A percentile compares a stretch with the other conserved stretches of the same genome.
Evolutionary conservation across 805 yeast species (phyloP).

Genomic region (Metschnikowia amazonensis): DNA sequence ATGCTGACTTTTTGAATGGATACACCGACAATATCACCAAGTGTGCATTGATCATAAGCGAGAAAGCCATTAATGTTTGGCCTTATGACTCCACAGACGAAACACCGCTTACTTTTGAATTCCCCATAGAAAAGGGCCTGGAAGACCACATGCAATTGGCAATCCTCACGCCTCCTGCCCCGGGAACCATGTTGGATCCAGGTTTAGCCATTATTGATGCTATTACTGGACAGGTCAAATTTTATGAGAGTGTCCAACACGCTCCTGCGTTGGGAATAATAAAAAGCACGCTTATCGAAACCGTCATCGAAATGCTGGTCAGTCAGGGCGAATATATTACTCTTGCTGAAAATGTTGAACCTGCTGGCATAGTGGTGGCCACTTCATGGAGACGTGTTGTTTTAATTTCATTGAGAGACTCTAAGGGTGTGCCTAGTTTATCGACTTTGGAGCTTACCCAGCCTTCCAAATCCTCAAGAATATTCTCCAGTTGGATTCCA

Average conservation of each 20-base stretch:
- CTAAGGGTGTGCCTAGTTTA: constrained; percentile 56
- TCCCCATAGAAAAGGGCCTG: constrained; percentile 36
- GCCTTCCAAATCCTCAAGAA: constrained; percentile 10
- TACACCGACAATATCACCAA: constrained; percentile 45
- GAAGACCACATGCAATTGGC: constrained; percentile 44
- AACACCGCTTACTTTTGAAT: constrained; percentile 53
- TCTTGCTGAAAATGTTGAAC: constrained; percentile 57
- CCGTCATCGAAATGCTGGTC: constrained; percentile 35
- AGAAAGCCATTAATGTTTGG: constrained; percentile 63
- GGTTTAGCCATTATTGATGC: constrained; percentile 69
- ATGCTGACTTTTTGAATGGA: constrained; percentile 37
- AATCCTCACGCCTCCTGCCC: constrained; percentile 53
- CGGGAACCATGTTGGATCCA: constrained; percentile 50
- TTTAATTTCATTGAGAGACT: constrained; percentile 61
- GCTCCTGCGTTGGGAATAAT: constrained; percentile 64
- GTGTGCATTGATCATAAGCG: constrained; percentile 48
- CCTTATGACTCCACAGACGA: constrained; percentile 58
- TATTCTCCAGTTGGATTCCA: constrained; percentile 14
- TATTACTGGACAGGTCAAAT: constrained; percentile 54
- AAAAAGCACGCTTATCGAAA: constrained; percentile 40
- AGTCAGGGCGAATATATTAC: constrained; percentile 53
- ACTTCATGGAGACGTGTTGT: constrained; percentile 68
- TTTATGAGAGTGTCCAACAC: constrained; percentile 70
- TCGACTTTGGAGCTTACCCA: constrained; percentile 28
- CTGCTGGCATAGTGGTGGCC: constrained; percentile 68